Evolutionary conservation across 805 yeast species (phyloP).

Genomic region (Vanderwaltozyma tropicalis): DNA sequence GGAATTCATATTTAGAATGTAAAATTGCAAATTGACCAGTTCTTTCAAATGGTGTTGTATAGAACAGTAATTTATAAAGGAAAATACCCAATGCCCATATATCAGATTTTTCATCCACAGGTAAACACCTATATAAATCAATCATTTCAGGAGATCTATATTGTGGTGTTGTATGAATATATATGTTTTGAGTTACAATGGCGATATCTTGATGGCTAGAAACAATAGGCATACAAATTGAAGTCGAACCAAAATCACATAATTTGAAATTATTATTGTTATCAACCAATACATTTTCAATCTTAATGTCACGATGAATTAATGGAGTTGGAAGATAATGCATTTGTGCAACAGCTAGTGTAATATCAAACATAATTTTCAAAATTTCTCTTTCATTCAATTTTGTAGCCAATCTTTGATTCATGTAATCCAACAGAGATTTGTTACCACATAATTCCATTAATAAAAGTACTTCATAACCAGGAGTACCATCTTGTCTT

Average conservation of each 20-base stretch:
- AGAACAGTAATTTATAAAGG: constrained; percentile 80
- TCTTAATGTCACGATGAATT: constrained; percentile 88
- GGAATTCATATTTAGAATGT: constrained; percentile 74
- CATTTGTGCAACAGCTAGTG: constrained; percentile 75
- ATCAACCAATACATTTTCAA: constrained; percentile 85
- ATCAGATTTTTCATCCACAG: constrained; percentile 86
- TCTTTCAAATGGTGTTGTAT: constrained; percentile 85
- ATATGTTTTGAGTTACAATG: constrained; percentile 69
- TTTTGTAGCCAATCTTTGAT: constrained; percentile 68
- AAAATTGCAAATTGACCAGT: constrained; percentile 79
- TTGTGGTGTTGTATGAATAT: constrained; percentile 90
- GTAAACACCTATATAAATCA: constrained; percentile 69
- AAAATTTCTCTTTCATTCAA: constrained; percentile 67
- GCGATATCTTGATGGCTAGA: constrained; percentile 71
- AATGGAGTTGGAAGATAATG: constrained; percentile 57
- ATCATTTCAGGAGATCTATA: constrained; percentile 95
- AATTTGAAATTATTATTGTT: constrained; percentile 59
- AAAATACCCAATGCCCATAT: constrained; percentile 96
- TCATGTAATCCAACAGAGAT: constrained; percentile 86
- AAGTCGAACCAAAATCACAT: constrained; percentile 90
- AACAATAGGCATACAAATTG: constrained; percentile 38
- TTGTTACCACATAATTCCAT: constrained; percentile 91
- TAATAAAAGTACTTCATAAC: constrained; percentile 78
- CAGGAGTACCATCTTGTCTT: constrained; percentile 28
- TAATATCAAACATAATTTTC: constrained; percentile 73